phyloP scores from a whole-genome alignment of 108 stramenopile species.

The Seminavis robusta region DNA sequence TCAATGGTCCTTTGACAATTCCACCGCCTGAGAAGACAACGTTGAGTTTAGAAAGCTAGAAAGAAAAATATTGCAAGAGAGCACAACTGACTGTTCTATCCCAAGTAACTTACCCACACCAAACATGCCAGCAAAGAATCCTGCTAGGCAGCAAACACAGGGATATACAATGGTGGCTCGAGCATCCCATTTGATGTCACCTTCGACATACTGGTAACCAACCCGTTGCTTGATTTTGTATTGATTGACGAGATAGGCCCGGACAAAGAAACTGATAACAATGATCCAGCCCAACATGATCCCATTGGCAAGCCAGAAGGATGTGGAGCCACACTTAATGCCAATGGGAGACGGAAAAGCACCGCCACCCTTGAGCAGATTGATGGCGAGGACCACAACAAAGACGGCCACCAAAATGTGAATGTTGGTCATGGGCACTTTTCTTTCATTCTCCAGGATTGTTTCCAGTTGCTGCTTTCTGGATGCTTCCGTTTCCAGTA shows the following conservation, averaged over 20 bases:
- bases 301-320: conserved; percentile 82
- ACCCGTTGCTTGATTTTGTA: conserved; percentile 57
- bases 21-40: conserved; percentile 57
- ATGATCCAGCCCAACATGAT: conserved; percentile 79
- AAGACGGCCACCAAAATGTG: conserved; percentile 68
- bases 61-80: not conserved
- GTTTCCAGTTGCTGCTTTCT: conserved; percentile 15
- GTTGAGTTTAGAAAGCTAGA: not conserved
- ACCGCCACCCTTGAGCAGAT: conserved; percentile 90
- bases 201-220: conserved; percentile 83
- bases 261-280: conserved; percentile 45
- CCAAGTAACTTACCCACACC: conserved; percentile 58
- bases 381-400: conserved; percentile 77
- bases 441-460: conserved; percentile 56
- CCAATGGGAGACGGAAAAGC: conserved; percentile 87
- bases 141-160: conserved; percentile 83
- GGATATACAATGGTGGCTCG: conserved; percentile 88
- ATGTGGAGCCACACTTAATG: conserved; percentile 84
- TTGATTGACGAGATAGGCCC: conserved; percentile 66
- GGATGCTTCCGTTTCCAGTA: not conserved
- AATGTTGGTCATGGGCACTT: conserved; percentile 44
- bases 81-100: not conserved
- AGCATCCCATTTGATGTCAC: conserved; percentile 91
- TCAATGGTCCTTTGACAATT: conserved; percentile 93
- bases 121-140: conserved; percentile 95